Evolutionary conservation across 345 rosid genomes (phyloP), one percentile per base, ranked within the genome.

Genomic region (Microcos paniculata): DNA sequence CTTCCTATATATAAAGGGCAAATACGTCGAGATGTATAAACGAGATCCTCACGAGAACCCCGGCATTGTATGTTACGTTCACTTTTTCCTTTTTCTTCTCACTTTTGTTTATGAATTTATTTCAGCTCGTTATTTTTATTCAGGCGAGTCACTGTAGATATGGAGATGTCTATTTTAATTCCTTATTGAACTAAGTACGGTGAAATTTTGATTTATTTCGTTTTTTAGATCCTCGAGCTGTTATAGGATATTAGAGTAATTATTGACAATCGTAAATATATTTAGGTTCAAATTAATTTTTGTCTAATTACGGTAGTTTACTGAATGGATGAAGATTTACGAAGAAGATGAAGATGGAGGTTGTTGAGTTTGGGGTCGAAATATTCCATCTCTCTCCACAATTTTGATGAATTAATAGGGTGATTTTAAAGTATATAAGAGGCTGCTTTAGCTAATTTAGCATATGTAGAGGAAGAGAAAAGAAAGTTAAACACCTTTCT

Each of bases 41-140:
- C 89, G 92, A 75, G 96, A 95, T 81, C 99, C 99, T 77, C 96
- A 91, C 23, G 93, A 93, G 76, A 85, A 81, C 58, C 94, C 94
- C 12, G 97, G 93, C 82, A 86, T 90, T 86, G 99, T 95, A 87
- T 73, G 91, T 64, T 59, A 58, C 21, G 51, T 62, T 35, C 49
- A 48, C 23, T 40, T 18, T 23, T 45, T 40, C 12, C 11, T 35
- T 9, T 48, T 48, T 23, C 3, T 24, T 45, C 40, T 3, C 68
- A 6, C 16, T 59, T 30, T 57, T 57, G 8, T 5, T 21, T 57
- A 21, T 57, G 62, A 21, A 24, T 21, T 57, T 57, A 57, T 57
- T 57, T 6, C 14, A 48, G 53, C 31, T 21, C 26, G 24, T n/a
- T 40, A 28, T 72, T 57, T 30, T 21, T 57, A 6, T 11, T 3